Percentiles rank a stretch among this genome's conserved stretches.
Conservation (phyloP, 164 flowering plant species). For the Vitis rupestris region DNA sequence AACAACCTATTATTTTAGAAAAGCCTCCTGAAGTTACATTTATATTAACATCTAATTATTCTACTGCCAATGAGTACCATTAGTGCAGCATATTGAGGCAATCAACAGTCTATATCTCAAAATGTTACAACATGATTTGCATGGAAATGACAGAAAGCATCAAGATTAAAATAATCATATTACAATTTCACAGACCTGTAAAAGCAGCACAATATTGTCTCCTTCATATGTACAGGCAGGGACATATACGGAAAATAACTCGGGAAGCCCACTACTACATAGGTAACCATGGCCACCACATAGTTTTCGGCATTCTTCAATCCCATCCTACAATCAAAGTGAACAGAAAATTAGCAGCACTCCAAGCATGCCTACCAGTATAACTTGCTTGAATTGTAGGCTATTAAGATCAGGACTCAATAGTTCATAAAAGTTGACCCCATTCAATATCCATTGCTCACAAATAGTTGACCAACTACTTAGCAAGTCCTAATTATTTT, state of each 20-base stretch:
- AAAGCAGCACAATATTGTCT: slow-evolving; percentile 80
- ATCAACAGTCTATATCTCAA: not conserved
- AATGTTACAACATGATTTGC: not conserved
- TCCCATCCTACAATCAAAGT: slow-evolving; percentile 66
- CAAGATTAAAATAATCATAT: not conserved
- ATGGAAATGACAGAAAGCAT: not conserved
- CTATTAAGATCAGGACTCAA: too few species aligned
- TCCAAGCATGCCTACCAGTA: too few species aligned
- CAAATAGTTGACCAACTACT: too few species aligned
- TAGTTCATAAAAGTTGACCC: too few species aligned
- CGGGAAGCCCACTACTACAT: slow-evolving; percentile 95
- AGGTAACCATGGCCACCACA: slow-evolving; percentile 99
- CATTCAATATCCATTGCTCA: too few species aligned
- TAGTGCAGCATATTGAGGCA: not conserved
- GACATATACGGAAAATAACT: slow-evolving; percentile 94
- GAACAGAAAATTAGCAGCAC: not conserved
- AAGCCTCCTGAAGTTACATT: not conserved
- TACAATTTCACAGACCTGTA: slow-evolving; percentile 58
- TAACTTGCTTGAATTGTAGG: too few species aligned
- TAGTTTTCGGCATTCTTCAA: slow-evolving; percentile 94
- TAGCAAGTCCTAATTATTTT: too few species aligned
- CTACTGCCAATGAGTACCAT: not conserved
- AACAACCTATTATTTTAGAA: too few species aligned
- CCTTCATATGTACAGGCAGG: slow-evolving; percentile 99
- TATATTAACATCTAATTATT: not conserved